These are phyloP conservation scores for Musa schizocarpa DNA, from an alignment of 176 grass and related monocot genomes.

Conservation along the genomic window DNA sequence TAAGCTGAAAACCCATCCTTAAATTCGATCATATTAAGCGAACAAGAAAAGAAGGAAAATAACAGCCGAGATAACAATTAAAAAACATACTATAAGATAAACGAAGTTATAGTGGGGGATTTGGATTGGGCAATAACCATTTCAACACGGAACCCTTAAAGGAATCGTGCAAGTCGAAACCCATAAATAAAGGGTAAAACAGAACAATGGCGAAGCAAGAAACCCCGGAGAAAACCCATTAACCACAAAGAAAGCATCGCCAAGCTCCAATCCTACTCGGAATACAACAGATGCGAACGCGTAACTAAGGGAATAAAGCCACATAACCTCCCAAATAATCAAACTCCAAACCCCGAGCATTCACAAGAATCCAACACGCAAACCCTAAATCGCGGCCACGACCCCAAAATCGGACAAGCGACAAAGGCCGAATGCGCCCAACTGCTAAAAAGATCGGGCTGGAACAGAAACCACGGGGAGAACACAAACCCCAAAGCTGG, in stretches of 20 bases:
- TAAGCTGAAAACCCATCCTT: background rate
- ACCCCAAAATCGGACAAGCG: constrained; percentile 1
- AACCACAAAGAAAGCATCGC: background rate
- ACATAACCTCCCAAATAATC: background rate
- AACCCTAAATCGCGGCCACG: background rate
- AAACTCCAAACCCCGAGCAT: background rate
- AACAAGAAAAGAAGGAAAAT: no score
- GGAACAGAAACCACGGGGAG: background rate
- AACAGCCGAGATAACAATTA: no score
- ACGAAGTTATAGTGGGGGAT: no score
- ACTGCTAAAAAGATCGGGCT: no score
- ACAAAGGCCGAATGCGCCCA: background rate
- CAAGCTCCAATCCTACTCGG: background rate
- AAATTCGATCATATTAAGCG: no score
- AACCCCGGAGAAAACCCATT: no score
- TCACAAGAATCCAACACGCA: background rate
- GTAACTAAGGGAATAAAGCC: background rate
- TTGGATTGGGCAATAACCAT: no score
- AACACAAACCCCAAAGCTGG: background rate
- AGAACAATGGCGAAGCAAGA: background rate
- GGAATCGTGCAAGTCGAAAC: no score
- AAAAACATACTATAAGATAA: no score
- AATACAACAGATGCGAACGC: background rate
- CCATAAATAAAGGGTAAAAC: background rate
- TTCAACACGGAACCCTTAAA: no score